A percentile compares a stretch with the other conserved stretches of the same genome.
Evolutionary conservation across 345 rosid species (phyloP).

Genomic region (Ceriops tagal): DNA sequence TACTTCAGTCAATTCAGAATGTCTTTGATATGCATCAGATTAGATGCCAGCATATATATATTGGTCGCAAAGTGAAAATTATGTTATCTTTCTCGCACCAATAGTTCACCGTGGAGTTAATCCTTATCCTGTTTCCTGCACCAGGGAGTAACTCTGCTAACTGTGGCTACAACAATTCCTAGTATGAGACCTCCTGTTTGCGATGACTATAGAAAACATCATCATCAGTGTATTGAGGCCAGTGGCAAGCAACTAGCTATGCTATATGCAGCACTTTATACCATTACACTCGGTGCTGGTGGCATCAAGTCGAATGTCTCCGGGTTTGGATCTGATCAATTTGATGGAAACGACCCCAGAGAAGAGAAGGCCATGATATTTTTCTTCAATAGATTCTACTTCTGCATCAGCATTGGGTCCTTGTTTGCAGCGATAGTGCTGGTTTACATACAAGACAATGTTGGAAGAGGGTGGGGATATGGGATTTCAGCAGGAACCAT

Average conservation of each 20-base stretch:
- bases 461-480: slow-evolving; percentile 94
- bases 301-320: slow-evolving; percentile 94
- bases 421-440: slow-evolving; percentile 69
- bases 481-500: slow-evolving; percentile 83
- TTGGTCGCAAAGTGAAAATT: too few relatives aligned
- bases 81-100: too few relatives aligned
- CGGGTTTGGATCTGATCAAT: slow-evolving; percentile 90
- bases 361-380: slow-evolving; percentile 56
- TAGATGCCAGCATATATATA: too few relatives aligned
- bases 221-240: slow-evolving; percentile 67
- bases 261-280: slow-evolving; percentile 76
- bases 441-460: slow-evolving; percentile 80
- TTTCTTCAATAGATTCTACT: slow-evolving; percentile 35
- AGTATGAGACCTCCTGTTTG: slow-evolving; percentile 83
- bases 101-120: too few relatives aligned
- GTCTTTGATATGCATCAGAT: too few relatives aligned
- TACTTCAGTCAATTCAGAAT: too few relatives aligned
- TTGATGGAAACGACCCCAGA: slow-evolving; percentile 64
- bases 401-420: slow-evolving; percentile 69
- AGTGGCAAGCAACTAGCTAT: slow-evolving; percentile 59
- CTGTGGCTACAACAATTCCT: slow-evolving; percentile 61
- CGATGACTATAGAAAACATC: slow-evolving; percentile 46
- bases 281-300: slow-evolving; percentile 77
- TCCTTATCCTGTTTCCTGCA: neutral
- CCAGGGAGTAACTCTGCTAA: slow-evolving; percentile 65